Conservation (phyloP, 2,329 filamentous ascomycete species). For the Aspergillus hiratsukae region DNA sequence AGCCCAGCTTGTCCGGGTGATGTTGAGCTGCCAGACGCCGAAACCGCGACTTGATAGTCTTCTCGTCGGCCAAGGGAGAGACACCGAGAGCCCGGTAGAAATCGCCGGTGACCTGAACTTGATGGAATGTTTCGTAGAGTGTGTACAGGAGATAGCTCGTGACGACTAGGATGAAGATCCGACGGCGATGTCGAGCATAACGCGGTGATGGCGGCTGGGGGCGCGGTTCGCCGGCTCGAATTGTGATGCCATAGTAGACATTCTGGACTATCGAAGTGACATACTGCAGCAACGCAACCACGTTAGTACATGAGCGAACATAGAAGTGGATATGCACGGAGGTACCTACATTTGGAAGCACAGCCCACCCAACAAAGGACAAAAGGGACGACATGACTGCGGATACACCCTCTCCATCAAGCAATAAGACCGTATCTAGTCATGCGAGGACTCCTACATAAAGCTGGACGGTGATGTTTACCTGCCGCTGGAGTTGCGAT, state of each 20-base stretch:
- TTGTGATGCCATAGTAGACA: conserved; percentile 80
- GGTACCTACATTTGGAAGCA: conserved; percentile 55
- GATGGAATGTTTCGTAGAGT: conserved; percentile 84
- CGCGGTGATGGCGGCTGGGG: conserved; percentile 64
- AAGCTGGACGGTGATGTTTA: conserved; percentile 1
- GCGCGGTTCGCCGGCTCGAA: conserved; percentile 81
- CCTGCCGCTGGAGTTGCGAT: not conserved
- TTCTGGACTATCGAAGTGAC: conserved; percentile 72
- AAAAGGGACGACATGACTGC: conserved; percentile 43
- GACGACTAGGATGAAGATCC: conserved; percentile 80
- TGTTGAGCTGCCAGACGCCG: conserved; percentile 63
- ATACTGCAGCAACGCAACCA: conserved; percentile 49
- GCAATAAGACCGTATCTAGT: not conserved
- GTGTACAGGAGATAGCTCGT: conserved; percentile 83
- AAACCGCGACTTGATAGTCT: conserved; percentile 78
- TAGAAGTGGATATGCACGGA: not conserved
- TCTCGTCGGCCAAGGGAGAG: conserved; percentile 63
- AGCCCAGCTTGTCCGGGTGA: conserved; percentile 78
- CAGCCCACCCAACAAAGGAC: conserved; percentile 57
- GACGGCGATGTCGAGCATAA: conserved; percentile 68
- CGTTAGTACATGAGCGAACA: conserved; percentile 8
- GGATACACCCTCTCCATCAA: not conserved
- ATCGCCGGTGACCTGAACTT: conserved; percentile 65
- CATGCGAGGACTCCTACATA: not conserved
- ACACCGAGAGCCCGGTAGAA: conserved; percentile 78